phyloP scores from a whole-genome alignment of 176 grass and related monocot genomes.

The Oryza meridionalis region DNA sequence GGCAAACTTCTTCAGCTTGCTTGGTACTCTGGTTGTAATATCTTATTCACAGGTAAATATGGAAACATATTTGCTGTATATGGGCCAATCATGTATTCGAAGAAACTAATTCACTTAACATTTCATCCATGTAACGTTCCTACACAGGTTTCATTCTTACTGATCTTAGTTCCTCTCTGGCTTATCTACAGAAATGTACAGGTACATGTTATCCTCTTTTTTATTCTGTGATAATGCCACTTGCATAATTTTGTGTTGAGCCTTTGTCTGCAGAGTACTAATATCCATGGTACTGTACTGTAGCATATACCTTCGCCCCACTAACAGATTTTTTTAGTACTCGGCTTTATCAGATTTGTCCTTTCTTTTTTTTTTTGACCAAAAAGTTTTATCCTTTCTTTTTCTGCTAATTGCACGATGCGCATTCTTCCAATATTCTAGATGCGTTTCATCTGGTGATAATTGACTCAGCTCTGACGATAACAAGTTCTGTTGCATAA shows the following conservation, averaged over 20 bases:
- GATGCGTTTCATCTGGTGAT: background rate
- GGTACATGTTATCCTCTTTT: constrained; percentile 49
- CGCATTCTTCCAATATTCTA: background rate
- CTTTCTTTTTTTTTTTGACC: background rate
- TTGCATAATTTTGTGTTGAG: constrained; percentile 11
- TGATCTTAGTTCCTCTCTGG: constrained; percentile 84
- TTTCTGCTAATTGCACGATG: background rate
- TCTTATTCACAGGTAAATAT: constrained; percentile 88
- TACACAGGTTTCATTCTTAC: constrained; percentile 72
- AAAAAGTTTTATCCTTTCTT: constrained; percentile 5
- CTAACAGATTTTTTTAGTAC: background rate
- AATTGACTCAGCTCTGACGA: background rate
- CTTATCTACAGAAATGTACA: constrained; percentile 80
- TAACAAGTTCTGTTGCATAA: constrained; percentile 5
- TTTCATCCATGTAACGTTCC: constrained; percentile 39
- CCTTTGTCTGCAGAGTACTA: background rate
- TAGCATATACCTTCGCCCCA: background rate
- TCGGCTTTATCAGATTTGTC: background rate
- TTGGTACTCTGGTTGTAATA: constrained; percentile 78
- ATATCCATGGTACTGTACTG: background rate
- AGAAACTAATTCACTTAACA: constrained; percentile 26
- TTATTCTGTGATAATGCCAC: background rate
- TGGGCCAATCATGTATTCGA: background rate
- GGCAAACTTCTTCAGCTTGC: constrained; percentile 87
- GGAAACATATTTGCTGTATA: constrained; percentile 26